Evolutionary conservation across 306 rosid species (phyloP).

Genomic region (Cicer arietinum): DNA sequence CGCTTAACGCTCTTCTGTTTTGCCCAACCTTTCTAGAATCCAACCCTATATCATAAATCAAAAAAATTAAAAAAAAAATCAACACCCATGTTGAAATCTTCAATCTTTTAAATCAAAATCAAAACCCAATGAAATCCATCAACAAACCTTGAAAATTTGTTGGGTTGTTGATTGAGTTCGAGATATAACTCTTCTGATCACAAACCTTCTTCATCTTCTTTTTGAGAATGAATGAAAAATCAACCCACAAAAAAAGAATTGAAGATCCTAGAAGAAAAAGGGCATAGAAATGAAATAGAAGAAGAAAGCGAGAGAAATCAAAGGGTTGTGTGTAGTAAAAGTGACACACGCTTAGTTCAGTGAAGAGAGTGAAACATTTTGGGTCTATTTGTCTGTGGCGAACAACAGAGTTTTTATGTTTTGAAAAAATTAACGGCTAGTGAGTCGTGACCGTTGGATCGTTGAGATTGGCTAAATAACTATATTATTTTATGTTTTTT

Average conservation of each 20-base stretch:
- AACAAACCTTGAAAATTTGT: constrained; percentile 55
- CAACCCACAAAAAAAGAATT: constrained; percentile 5
- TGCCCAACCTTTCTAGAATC: constrained; percentile 62
- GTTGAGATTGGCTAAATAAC: constrained; percentile 22
- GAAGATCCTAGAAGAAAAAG: constrained; percentile 39
- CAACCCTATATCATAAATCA: constrained; percentile 43
- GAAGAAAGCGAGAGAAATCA: background rate
- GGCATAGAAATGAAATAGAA: constrained; percentile 5
- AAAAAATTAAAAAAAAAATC: background rate
- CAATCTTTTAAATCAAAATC: background rate
- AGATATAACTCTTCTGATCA: constrained; percentile 54
- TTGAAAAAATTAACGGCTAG: constrained; percentile 93
- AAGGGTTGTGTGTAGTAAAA: background rate
- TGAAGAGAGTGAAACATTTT: constrained; percentile 26
- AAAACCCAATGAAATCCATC: background rate
- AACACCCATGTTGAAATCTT: constrained; percentile 34
- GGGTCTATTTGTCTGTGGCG: constrained; percentile 56
- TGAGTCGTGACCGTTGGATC: constrained; percentile 79
- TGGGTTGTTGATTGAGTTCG: constrained; percentile 64
- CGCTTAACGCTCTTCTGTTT: constrained; percentile 77
- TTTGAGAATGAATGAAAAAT: constrained; percentile 23
- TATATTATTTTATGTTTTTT: background rate
- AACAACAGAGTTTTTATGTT: constrained; percentile 35
- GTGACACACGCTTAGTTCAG: background rate
- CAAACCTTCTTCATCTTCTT: constrained; percentile 57